Percentiles rank a stretch among this genome's conserved stretches.
These are phyloP conservation scores for Colletotrichum spinosum DNA, from an alignment of 2,329 filamentous ascomycete genomes.

Conservation along the genomic window DNA sequence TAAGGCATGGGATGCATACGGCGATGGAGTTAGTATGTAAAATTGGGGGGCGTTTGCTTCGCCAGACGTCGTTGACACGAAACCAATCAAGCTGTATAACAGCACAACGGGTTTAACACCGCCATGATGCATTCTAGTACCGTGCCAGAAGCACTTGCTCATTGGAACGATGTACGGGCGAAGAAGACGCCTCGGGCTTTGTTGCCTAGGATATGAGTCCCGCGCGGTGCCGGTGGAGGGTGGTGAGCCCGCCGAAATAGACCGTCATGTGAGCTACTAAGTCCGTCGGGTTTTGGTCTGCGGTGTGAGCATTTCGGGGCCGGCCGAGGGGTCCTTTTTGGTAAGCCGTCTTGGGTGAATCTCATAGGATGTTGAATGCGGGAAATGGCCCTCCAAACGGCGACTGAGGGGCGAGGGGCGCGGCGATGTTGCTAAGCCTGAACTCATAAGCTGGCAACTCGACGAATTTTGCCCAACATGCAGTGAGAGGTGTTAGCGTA, in stretches of 20 bases:
- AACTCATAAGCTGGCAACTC: slow-evolving; percentile 7
- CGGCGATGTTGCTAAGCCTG: neutral
- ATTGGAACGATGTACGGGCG: neutral
- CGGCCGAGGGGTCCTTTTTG: slow-evolving; percentile 15
- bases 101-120: neutral
- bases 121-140: no score
- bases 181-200: slow-evolving; percentile 1
- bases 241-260: slow-evolving; percentile 19
- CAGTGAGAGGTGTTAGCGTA: slow-evolving; percentile 10
- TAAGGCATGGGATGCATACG: slow-evolving; percentile 12
- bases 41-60: slow-evolving; percentile 1
- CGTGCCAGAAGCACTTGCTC: slow-evolving; percentile 6
- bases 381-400: slow-evolving; percentile 8
- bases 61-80: slow-evolving; percentile 4
- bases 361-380: neutral
- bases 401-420: slow-evolving; percentile 2
- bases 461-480: slow-evolving; percentile 18
- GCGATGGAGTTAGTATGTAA: neutral
- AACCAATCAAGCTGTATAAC: slow-evolving; percentile 13
- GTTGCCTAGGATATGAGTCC: slow-evolving; percentile 10
- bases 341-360: slow-evolving; percentile 5
- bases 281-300: slow-evolving; percentile 11
- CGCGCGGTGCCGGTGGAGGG: slow-evolving; percentile 4
- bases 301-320: slow-evolving; percentile 22
- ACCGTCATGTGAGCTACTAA: slow-evolving; percentile 27